Evolutionary conservation across 1,139 yeast genomes (phyloP), one percentile per base, ranked within the genome.

Genomic region (Citeromyces hawaiiensis): DNA sequence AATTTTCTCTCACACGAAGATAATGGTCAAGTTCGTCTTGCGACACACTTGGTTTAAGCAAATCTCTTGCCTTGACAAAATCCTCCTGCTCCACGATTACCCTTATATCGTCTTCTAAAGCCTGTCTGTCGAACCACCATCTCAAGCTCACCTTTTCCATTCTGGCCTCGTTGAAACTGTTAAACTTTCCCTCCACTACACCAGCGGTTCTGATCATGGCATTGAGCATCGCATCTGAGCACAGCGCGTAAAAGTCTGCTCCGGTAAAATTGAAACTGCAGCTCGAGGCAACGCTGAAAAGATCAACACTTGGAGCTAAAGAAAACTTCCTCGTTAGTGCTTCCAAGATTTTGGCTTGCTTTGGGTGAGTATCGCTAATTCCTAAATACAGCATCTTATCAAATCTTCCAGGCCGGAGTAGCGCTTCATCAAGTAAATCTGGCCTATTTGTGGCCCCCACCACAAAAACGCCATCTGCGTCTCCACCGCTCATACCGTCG

Each of bases 371-470:
- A 51, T 91, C 96, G 1, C 95, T 75, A 35, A 91, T 86, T 17
- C 98, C 98, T 46, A 91, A 65, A 52, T 91, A 91, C 41, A 91
- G 66, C 91, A 91, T 76, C 57, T 87, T 91, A 57, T 91, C 98
- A 55, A 91, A 91, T 55, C 98, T 68, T 2, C 98, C 98, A 0
- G 98, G 98, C 55, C 98, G 73, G 43, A 91, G 63, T 40, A 91
- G 66, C 0, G 97, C 97, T 54, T 88, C 96, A 55, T 91, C 98
- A 38, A 91, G 65, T 45, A 91, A 64, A 63, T 91, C 97, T 0
- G 98, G 98, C 51, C 97, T 70, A 52, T 91, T 91, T 0, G 97
- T 91, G 6, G 98, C 98, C 11, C 97, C 97, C 37, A 91, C 95
- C 10, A 88, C 96, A 57, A 91, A 91, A 1, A 91, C 95, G 7